A percentile compares a stretch with the other conserved stretches of the same genome.
Evolutionary conservation across 2,329 filamentous ascomycete species (phyloP).

Genomic region (Fusarium pininemorale): DNA sequence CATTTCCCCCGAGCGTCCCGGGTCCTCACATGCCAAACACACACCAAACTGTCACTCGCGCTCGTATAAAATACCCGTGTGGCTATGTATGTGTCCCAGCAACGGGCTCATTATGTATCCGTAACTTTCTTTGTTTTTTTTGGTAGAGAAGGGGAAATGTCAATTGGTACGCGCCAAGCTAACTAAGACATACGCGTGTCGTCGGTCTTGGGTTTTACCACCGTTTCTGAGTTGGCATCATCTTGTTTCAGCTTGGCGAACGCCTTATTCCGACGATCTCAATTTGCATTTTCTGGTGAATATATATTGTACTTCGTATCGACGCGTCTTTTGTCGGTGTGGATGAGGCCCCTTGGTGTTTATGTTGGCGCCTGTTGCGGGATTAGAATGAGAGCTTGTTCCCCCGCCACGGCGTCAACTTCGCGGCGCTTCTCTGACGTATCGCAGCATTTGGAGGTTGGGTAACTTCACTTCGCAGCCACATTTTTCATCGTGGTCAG

Average conservation of each 20-base stretch:
- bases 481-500: background rate
- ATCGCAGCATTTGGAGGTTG: background rate
- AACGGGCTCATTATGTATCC: background rate
- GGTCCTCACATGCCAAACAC: background rate
- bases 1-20: conserved; percentile 13
- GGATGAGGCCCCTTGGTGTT: background rate
- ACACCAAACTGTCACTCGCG: background rate
- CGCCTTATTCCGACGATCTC: background rate
- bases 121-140: background rate
- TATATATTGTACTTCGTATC: background rate
- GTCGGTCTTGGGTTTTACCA: conserved; percentile 2
- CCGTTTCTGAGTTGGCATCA: background rate
- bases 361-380: background rate
- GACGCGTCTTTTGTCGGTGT: background rate
- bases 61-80: background rate
- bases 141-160: background rate
- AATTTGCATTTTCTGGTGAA: background rate
- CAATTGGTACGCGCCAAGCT: conserved; percentile 4
- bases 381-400: background rate
- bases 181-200: conserved; percentile 19
- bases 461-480: background rate
- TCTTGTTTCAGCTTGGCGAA: conserved; percentile 13
- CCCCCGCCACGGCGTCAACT: background rate
- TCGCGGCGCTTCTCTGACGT: background rate
- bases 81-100: background rate